Conservation (phyloP, 73 alveolate genomes). For the Halteria grandinella region DNA sequence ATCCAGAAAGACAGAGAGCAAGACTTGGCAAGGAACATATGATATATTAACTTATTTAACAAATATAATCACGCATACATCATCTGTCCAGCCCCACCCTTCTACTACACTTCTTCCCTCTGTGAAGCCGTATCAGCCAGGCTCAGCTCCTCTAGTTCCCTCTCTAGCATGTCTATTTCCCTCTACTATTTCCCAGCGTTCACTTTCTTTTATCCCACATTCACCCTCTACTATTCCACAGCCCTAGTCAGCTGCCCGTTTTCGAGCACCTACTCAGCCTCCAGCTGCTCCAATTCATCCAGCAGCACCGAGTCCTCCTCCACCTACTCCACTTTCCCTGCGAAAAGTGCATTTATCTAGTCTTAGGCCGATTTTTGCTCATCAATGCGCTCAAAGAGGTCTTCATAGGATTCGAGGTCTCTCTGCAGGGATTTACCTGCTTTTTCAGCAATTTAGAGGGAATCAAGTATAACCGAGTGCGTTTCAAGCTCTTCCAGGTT, state of each 20-base stretch:
- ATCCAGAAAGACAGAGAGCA: slow-evolving; percentile 64
- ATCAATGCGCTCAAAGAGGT: slow-evolving; percentile 28
- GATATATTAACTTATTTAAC: no score
- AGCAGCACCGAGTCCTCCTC: slow-evolving; percentile 10
- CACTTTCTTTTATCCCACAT: no score
- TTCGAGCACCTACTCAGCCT: neutral
- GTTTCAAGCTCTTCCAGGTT: slow-evolving; percentile 1
- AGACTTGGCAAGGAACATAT: slow-evolving; percentile 32
- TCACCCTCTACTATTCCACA: no score
- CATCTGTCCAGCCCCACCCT: no score
- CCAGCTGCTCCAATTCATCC: slow-evolving; percentile 24
- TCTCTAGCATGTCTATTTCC: no score
- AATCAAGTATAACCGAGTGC: slow-evolving; percentile 9
- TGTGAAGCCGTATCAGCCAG: no score
- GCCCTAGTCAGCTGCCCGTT: no score
- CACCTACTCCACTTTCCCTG: neutral
- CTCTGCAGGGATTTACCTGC: slow-evolving; percentile 11
- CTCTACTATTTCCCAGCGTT: no score
- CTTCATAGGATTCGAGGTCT: slow-evolving; percentile 40
- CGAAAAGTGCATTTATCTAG: neutral
- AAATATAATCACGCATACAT: no score
- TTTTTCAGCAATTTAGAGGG: slow-evolving; percentile 25
- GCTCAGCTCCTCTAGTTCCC: no score
- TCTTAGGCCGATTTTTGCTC: neutral
- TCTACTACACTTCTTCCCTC: neutral